phyloP scores from a whole-genome alignment of 441 rosid genomes.

The Francoa sonchifolia region DNA sequence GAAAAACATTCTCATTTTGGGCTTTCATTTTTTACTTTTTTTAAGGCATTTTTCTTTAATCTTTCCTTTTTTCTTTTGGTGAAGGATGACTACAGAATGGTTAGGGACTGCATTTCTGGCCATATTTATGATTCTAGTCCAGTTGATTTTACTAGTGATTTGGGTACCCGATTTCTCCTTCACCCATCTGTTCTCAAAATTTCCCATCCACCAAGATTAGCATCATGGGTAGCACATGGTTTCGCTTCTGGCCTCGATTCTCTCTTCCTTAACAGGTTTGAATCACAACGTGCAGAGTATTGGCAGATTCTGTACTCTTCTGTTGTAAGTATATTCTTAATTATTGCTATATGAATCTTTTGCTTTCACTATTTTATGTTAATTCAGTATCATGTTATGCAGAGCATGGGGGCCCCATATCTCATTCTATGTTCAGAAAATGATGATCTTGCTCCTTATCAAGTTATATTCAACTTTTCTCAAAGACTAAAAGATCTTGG shows the following conservation, averaged over 20 bases:
- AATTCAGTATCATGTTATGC: slow-evolving; percentile 14
- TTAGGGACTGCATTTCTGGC: slow-evolving; percentile 66
- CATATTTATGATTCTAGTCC: slow-evolving; percentile 75
- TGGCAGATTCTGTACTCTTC: slow-evolving; percentile 93
- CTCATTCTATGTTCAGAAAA: slow-evolving; percentile 66
- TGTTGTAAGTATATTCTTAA: slow-evolving; percentile 36
- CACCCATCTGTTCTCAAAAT: slow-evolving; percentile 60
- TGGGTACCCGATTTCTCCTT: slow-evolving; percentile 55
- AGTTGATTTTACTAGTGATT: slow-evolving; percentile 77
- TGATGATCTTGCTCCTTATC: slow-evolving; percentile 77
- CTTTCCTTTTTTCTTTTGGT: slow-evolving; percentile 7
- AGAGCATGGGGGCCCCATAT: slow-evolving; percentile 71
- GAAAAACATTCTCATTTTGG: background rate
- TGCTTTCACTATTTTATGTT: background rate
- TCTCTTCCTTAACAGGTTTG: slow-evolving; percentile 74
- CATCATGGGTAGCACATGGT: slow-evolving; percentile 58
- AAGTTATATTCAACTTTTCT: slow-evolving; percentile 53
- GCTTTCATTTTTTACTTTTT: background rate
- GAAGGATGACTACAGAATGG: slow-evolving; percentile 59
- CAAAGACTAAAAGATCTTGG: slow-evolving; percentile 63
- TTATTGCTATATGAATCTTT: background rate
- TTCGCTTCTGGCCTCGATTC: slow-evolving; percentile 67
- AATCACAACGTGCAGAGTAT: slow-evolving; percentile 78
- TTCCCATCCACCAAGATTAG: slow-evolving; percentile 58
- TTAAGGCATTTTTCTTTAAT: background rate